Conservation (phyloP, 768 basidiomycete species). For the Dioszegia crocea region DNA sequence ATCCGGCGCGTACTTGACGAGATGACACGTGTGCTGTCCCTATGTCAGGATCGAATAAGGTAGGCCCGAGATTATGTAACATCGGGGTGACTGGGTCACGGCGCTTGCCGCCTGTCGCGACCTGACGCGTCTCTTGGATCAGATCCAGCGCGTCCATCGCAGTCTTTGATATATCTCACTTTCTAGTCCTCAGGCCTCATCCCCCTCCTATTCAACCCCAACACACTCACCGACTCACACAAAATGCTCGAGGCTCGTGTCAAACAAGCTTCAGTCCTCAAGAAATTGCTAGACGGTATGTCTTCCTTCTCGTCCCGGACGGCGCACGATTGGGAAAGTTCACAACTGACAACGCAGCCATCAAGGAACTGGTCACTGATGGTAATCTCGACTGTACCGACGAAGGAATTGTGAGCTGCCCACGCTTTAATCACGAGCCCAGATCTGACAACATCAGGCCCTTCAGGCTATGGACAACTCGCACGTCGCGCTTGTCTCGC, state of each 20-base stretch:
- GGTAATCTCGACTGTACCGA: constrained; percentile 98
- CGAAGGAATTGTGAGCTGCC: constrained; percentile 70
- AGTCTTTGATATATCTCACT: background rate
- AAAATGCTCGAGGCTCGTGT: constrained; percentile 73
- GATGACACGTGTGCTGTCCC: no score
- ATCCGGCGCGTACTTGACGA: no score
- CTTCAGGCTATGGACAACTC: constrained; percentile 99
- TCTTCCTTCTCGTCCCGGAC: constrained; percentile 5
- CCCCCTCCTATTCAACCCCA: background rate
- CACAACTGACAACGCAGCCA: constrained; percentile 57
- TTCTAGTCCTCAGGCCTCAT: background rate
- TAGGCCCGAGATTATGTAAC: no score
- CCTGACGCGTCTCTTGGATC: no score
- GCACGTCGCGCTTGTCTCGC: constrained; percentile 92
- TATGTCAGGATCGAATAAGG: no score
- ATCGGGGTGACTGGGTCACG: no score
- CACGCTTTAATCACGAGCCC: background rate
- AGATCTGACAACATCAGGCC: constrained; percentile 51
- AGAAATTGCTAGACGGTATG: constrained; percentile 88
- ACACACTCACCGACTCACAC: background rate
- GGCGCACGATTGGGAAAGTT: background rate
- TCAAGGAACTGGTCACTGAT: constrained; percentile 96
- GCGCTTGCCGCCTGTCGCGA: background rate
- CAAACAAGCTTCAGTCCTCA: constrained; percentile 77
- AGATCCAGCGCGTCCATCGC: background rate